These are phyloP conservation scores for Volvariella volvacea DNA, from an alignment of 1,284 basidiomycete genomes.

Conservation along the genomic window DNA sequence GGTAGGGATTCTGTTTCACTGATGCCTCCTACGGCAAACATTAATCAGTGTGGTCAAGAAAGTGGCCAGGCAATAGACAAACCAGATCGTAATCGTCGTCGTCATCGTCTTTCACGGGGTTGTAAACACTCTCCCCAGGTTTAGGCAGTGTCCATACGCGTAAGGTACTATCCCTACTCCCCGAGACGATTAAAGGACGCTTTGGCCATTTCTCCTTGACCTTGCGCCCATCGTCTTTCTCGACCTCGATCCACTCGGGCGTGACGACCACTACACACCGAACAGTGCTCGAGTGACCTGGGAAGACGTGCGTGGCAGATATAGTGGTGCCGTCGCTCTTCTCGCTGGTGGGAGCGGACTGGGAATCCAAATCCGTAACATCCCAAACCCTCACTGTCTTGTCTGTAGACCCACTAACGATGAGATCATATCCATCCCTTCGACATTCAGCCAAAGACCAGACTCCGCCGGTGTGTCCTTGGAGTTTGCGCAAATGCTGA, in stretches of 20 bases:
- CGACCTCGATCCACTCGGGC: slow-evolving; percentile 73
- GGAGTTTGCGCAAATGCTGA: slow-evolving; percentile 62
- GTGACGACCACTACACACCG: slow-evolving; percentile 87
- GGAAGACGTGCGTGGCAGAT: slow-evolving; percentile 83
- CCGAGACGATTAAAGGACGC: slow-evolving; percentile 84
- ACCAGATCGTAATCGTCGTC: slow-evolving; percentile 62
- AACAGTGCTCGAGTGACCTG: slow-evolving; percentile 91
- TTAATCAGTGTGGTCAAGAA: slow-evolving; percentile 9
- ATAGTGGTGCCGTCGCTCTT: no score
- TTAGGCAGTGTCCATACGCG: slow-evolving; percentile 87
- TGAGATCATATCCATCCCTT: slow-evolving; percentile 66
- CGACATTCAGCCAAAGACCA: slow-evolving; percentile 70
- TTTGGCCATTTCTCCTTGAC: slow-evolving; percentile 77
- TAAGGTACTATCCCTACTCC: slow-evolving; percentile 85
- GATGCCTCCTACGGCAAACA: slow-evolving; percentile 45
- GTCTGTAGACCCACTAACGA: slow-evolving; percentile 93
- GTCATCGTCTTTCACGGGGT: slow-evolving; percentile 50
- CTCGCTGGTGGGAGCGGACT: no score
- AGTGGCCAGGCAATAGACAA: slow-evolving; percentile 11
- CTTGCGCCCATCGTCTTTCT: slow-evolving; percentile 50
- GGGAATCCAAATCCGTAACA: slow-evolving; percentile 34
- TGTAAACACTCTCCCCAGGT: slow-evolving; percentile 71
- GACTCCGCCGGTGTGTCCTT: slow-evolving; percentile 91
- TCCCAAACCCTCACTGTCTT: slow-evolving; percentile 94
- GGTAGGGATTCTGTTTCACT: slow-evolving; percentile 80